Base-by-base conservation (phyloP, 805 yeast genomes). In the Grigorovia yakushimaensis region DNA sequence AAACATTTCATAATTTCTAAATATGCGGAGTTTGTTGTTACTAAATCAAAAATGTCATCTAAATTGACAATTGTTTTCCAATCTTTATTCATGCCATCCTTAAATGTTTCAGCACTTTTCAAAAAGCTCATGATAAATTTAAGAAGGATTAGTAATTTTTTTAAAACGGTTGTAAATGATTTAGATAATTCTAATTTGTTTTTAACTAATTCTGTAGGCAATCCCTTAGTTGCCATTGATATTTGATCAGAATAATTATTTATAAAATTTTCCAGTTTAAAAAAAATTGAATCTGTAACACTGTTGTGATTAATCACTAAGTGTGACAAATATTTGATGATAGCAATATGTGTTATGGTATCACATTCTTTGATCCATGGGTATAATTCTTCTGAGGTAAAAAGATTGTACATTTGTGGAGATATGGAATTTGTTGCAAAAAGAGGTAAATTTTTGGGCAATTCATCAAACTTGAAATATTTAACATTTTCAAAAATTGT, bases 321-420 rank as follows among this genome's bases (percentile, higher is more conserved):
- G 23, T 81, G 82, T 4, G 82, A 73, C 51, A 87, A 64, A 74
- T 81, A 73, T 53, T 75, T 76, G 20, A 82, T 69, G 55, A 77
- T 64, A 33, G 71, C 70, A 48, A 61, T 61, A 64, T 82, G 84
- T 65, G 82, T 73, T n/a, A 75, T 67, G 49, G 73, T 56, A 61
- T 88, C 95, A 59, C 88, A 83, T 42, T 74, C 67, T 30, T 71
- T 55, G n/a, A 84, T 72, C 94, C 95, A 87, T 15, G 73, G 73
- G 5, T 70, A 56, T 13, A 79, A 56, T 6, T 66, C 63, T 13
- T 75, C 75, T 10, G 74, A 67, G 6, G 70, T 70, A 57, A 81
- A 76, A 20, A 86, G 65, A 54, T 76, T 76, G 57, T 73, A 76
- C 39, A 81, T 83, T 3, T 84, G 84, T 0, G 78, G 70, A 0